phyloP scores from a whole-genome alignment of 228 moss, liverwort and hornwort genomes.

The Sphagnum magellanicum region DNA sequence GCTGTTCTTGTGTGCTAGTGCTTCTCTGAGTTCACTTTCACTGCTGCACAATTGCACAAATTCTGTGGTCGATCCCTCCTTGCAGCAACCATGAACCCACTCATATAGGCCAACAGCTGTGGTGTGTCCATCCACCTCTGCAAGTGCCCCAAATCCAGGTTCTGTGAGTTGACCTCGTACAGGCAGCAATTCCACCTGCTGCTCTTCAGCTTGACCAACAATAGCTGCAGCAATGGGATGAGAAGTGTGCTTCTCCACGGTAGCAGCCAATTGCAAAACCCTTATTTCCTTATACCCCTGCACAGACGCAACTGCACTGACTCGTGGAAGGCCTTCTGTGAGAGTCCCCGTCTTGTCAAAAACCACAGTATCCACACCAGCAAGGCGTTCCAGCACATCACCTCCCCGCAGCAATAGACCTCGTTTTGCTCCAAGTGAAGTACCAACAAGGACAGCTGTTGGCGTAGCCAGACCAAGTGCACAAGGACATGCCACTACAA shows the following conservation, averaged over 20 bases:
- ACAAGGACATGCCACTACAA: conserved; percentile 95
- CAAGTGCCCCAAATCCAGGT: conserved; percentile 87
- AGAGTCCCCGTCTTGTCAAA: conserved; percentile 91
- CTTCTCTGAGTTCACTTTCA: conserved; percentile 22
- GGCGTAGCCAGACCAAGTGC: conserved; percentile 93
- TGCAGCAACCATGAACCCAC: conserved; percentile 82
- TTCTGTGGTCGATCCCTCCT: conserved; percentile 17
- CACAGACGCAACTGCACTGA: conserved; percentile 48
- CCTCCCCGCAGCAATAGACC: conserved; percentile 83
- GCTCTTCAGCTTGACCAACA: conserved; percentile 39
- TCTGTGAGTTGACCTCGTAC: conserved; percentile 85
- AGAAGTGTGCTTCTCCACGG: conserved; percentile 72
- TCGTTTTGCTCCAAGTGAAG: conserved; percentile 82
- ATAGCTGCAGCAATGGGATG: conserved; percentile 87
- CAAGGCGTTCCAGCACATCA: conserved; percentile 83
- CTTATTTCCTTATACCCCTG: conserved; percentile 20
- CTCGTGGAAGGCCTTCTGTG: conserved; percentile 77
- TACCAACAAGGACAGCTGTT: conserved; percentile 93
- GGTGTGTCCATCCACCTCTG: conserved; percentile 68
- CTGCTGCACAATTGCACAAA: conserved; percentile 7
- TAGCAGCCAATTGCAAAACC: conserved; percentile 61
- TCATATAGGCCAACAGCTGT: conserved; percentile 76
- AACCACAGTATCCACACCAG: conserved; percentile 59
- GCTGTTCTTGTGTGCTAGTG: conserved; percentile 16
- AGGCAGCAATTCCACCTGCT: conserved; percentile 22